Percentiles rank a stretch among this genome's conserved stretches.
Evolutionary conservation across 495 filamentous ascomycete genomes (phyloP).

Genomic region (Sabuloglossum arenarium): DNA sequence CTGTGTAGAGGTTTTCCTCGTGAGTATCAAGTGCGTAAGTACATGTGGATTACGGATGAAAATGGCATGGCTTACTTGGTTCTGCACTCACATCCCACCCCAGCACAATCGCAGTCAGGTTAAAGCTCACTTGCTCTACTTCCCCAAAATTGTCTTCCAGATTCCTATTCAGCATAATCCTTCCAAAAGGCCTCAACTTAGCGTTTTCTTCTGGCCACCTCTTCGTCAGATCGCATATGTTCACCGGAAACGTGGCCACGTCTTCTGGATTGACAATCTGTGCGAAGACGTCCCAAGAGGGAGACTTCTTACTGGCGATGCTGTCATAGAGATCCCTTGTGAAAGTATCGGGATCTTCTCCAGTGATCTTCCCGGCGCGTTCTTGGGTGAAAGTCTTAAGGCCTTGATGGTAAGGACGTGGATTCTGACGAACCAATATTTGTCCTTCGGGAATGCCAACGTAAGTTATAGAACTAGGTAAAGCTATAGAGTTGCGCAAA

Average conservation of each 20-base stretch:
- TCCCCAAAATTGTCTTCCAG: slow-evolving; percentile 47
- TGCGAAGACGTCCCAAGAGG: slow-evolving; percentile 56
- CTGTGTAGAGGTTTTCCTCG: slow-evolving; percentile 46
- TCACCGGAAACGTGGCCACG: too few species aligned
- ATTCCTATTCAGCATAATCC: slow-evolving; percentile 49
- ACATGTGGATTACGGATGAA: too few species aligned
- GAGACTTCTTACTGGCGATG: slow-evolving; percentile 40
- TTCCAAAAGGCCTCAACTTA: too few species aligned
- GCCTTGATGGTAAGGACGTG: slow-evolving; percentile 43
- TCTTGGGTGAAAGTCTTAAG: slow-evolving; percentile 39
- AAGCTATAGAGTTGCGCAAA: too few species aligned
- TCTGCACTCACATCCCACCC: too few species aligned
- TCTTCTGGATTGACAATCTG: slow-evolving; percentile 54
- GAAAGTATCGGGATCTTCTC: slow-evolving; percentile 50
- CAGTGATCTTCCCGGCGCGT: slow-evolving; percentile 35
- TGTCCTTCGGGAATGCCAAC: too few species aligned
- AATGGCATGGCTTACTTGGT: too few species aligned
- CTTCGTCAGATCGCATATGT: too few species aligned
- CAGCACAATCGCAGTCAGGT: slow-evolving; percentile 47
- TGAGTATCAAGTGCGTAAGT: too few species aligned
- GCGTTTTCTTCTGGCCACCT: too few species aligned
- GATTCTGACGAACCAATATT: slow-evolving; percentile 21
- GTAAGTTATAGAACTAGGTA: too few species aligned
- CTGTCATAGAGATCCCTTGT: slow-evolving; percentile 50
- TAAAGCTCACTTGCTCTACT: slow-evolving; percentile 77